These are phyloP conservation scores for Terana coerulea DNA, from an alignment of 768 basidiomycete genomes.

Conservation along the genomic window DNA sequence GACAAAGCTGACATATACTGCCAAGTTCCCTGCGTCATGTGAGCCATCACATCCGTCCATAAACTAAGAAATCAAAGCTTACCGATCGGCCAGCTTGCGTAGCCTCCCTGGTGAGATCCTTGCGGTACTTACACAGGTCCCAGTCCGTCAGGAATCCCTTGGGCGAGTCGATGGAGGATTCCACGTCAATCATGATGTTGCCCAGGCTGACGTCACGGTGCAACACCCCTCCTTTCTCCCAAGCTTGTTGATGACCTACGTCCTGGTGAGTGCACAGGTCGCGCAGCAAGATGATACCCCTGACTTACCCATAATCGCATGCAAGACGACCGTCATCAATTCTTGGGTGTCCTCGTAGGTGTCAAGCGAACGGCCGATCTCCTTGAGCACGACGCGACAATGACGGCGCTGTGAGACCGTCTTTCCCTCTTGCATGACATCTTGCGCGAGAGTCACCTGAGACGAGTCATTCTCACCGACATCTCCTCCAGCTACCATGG, in stretches of 20 bases:
- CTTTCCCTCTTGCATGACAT: not conserved
- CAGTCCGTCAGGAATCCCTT: constrained; percentile 4
- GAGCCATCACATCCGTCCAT: not conserved
- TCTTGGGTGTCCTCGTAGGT: not conserved
- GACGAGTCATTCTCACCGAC: not conserved
- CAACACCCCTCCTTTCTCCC: not conserved
- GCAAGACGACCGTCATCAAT: not conserved
- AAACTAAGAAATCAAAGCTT: not conserved
- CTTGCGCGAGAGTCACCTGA: not conserved
- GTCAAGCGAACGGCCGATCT: not conserved
- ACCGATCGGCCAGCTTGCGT: not conserved
- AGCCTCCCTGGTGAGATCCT: not conserved
- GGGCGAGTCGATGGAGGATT: not conserved
- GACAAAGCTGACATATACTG: not conserved
- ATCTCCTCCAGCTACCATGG: not conserved
- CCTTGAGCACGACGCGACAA: not conserved
- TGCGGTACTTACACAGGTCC: not conserved
- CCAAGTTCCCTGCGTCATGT: constrained; percentile 7
- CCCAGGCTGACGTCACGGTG: constrained; percentile 2
- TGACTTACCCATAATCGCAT: not conserved
- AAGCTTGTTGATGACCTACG: constrained; percentile 1
- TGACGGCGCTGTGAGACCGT: not conserved
- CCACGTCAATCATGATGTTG: constrained; percentile 1
- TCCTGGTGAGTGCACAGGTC: not conserved
- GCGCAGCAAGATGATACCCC: not conserved